phyloP scores from a whole-genome alignment of 2,329 filamentous ascomycete genomes.

The Fusarium fracticaudum region DNA sequence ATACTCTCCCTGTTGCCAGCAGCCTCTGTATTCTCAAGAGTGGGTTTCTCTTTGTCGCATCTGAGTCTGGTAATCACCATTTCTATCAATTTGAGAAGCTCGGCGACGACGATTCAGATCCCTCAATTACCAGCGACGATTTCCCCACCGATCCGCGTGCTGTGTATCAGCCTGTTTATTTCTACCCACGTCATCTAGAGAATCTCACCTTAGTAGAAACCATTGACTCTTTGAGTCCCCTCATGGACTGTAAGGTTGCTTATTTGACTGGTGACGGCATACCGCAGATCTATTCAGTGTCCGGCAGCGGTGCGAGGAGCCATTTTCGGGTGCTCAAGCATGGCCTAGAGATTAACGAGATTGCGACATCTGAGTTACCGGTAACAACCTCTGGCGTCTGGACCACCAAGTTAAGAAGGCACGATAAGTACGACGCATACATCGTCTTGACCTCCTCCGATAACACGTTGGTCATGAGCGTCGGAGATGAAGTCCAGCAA shows the following conservation, averaged over 20 bases:
- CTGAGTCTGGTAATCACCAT: slow-evolving; percentile 90
- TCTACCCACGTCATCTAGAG: slow-evolving; percentile 79
- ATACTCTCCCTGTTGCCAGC: slow-evolving; percentile 88
- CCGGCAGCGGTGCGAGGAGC: slow-evolving; percentile 87
- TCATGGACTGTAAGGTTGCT: slow-evolving; percentile 89
- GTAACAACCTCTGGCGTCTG: slow-evolving; percentile 89
- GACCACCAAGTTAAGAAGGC: slow-evolving; percentile 86
- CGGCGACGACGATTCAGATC: slow-evolving; percentile 91
- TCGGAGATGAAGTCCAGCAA: slow-evolving; percentile 96
- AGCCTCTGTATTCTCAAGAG: slow-evolving; percentile 94
- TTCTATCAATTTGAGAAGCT: slow-evolving; percentile 98
- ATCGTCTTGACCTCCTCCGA: slow-evolving; percentile 92
- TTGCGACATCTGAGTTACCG: slow-evolving; percentile 89
- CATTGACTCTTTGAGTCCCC: slow-evolving; percentile 87
- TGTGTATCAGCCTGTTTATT: slow-evolving; percentile 83
- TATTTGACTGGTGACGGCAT: slow-evolving; percentile 92
- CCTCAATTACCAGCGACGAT: slow-evolving; percentile 83
- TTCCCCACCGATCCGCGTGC: slow-evolving; percentile 80
- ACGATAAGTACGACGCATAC: slow-evolving; percentile 90
- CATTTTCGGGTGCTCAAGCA: slow-evolving; percentile 93
- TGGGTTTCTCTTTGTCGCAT: slow-evolving; percentile 91
- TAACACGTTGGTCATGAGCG: slow-evolving; percentile 89
- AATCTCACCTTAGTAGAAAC: slow-evolving; percentile 87
- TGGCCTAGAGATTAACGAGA: slow-evolving; percentile 90
- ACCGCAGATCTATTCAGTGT: slow-evolving; percentile 94